These are phyloP conservation scores for Paspalum vaginatum DNA, from an alignment of 176 grass and related monocot genomes.

Conservation along the genomic window DNA sequence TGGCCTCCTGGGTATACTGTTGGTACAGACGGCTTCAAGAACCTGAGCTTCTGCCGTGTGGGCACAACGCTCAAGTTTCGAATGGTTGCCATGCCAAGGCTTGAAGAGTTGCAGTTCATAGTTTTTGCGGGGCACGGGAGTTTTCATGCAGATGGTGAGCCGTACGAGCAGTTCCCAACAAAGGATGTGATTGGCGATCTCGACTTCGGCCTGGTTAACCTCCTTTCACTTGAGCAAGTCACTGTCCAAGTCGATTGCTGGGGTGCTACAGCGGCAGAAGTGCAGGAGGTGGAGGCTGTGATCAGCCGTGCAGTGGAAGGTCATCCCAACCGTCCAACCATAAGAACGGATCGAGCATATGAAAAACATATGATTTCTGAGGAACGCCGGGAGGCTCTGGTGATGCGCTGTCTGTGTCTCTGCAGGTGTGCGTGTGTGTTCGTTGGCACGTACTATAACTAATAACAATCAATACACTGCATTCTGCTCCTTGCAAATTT, in stretches of 20 bases:
- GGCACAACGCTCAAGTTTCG: background rate
- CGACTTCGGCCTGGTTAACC: background rate
- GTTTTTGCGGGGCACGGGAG: background rate
- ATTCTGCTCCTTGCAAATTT: background rate
- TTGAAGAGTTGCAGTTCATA: background rate
- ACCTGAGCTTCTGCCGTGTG: background rate
- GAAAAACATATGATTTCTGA: background rate
- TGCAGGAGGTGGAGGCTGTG: background rate
- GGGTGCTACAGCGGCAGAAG: background rate
- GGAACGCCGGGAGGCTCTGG: accelerated
- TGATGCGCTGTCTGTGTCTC: background rate
- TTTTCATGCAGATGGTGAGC: background rate
- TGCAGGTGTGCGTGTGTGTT: background rate
- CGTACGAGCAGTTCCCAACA: background rate
- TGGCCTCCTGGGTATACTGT: background rate
- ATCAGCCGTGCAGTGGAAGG: background rate
- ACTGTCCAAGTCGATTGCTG: accelerated
- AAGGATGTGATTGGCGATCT: background rate
- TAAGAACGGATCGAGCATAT: background rate
- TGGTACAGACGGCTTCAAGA: background rate
- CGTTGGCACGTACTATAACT: background rate
- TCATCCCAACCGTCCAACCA: background rate
- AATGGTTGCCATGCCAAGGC: background rate
- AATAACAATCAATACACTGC: background rate
- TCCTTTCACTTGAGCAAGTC: background rate